Evolutionary conservation across 768 basidiomycete genomes (phyloP), one percentile per base, ranked within the genome.

Genomic region (Auricularia sp.): DNA sequence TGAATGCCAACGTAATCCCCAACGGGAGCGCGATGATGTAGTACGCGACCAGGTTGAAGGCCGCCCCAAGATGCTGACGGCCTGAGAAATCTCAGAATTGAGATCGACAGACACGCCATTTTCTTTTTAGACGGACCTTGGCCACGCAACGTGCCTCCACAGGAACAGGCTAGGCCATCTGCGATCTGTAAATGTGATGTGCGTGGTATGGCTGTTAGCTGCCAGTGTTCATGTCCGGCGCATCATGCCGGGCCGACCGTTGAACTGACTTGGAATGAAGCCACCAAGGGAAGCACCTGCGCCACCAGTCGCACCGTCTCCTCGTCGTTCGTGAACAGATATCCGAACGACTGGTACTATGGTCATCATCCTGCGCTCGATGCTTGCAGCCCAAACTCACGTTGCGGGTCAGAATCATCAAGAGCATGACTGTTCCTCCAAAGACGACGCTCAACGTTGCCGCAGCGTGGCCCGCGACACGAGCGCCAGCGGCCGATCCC

Each of bases 21-120:
- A 84, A 70, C 0, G 83, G 83, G 1, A 84, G 71, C 3, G 82
- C 83, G 43, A 84, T 70, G 1, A 82, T 74, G 64, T 84, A 84
- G 71, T 84, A 84, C 43, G 88, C 87, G 16, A 88, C 74, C 33
- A 87, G 71, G 70, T 91, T 90, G 76, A 90, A 89, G 6, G 84
- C 68, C 7, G 89, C 88, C 6, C 88, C 89, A 18, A 90, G 80
- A 66, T 87, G 84, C 71, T 91, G 89, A 21, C 86, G 72, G 6
- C 77, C 79, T 76, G 67, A 62, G 58, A 23, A 21, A 42, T 23
- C 43, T 23, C 16, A 62, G 65, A 44, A 67, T 68, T 23, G 8
- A 6, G 10, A 51, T 51, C 47, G 47, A 21, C 47, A 21, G 18
- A 16, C 47, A 18, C 16, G 18, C 21, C 47, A 51, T 16, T 29